Conservation (phyloP, 1,284 basidiomycete species). For the Trichosporon faecale region DNA sequence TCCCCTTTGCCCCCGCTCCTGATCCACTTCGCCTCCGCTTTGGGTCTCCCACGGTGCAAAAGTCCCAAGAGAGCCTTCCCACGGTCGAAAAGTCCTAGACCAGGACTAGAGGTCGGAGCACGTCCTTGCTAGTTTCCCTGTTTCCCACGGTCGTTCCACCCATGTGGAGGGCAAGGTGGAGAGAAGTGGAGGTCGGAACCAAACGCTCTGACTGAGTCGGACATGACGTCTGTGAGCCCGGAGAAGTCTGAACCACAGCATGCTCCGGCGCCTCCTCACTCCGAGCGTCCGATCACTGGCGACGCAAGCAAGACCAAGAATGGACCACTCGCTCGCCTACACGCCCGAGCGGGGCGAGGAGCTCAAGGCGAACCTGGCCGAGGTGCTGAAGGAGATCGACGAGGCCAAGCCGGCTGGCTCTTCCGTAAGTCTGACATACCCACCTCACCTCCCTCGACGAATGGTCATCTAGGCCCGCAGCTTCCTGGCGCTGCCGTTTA, state of each 20-base stretch:
- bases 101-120: too few relatives aligned
- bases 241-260: background rate
- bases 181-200: background rate
- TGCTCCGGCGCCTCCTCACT: background rate
- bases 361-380: constrained; percentile 49
- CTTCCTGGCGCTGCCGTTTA: too few relatives aligned
- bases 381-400: constrained; percentile 47
- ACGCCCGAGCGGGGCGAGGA: constrained; percentile 48
- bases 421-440: constrained; percentile 12
- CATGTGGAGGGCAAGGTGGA: background rate
- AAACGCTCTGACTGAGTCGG: background rate
- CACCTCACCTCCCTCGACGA: too few relatives aligned
- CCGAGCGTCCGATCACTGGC: background rate
- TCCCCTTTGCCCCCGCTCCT: too few relatives aligned
- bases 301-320: background rate
- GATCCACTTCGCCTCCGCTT: too few relatives aligned
- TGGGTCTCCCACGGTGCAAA: too few relatives aligned
- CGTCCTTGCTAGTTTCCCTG: too few relatives aligned
- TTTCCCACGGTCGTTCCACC: too few relatives aligned
- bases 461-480: too few relatives aligned
- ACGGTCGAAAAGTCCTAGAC: too few relatives aligned
- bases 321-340: constrained; percentile 33
- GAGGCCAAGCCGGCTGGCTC: constrained; percentile 11
- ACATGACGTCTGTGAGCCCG: background rate
- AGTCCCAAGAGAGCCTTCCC: too few relatives aligned